phyloP scores from a whole-genome alignment of 352 stramenopile species.

The Pythium folliculosum region DNA sequence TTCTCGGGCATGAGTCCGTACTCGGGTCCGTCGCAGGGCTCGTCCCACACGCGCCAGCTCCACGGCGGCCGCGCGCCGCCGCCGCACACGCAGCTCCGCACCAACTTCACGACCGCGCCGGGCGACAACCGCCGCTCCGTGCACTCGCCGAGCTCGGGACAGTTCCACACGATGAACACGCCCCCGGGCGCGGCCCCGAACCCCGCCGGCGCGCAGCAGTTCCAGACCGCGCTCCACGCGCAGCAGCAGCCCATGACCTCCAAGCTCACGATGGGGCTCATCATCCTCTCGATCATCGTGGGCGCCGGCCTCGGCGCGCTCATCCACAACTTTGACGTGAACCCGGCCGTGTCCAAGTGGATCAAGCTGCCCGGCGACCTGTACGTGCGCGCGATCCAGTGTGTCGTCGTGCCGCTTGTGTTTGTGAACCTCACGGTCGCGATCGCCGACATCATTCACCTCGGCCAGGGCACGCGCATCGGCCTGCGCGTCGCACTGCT shows the following conservation, averaged over 20 bases:
- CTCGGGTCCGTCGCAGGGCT: conserved; percentile 26
- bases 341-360: conserved; percentile 51
- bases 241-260: conserved; percentile 34
- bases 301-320: conserved; percentile 45
- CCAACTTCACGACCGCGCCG: conserved; percentile 59
- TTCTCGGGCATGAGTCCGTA: conserved; percentile 28
- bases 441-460: conserved; percentile 63
- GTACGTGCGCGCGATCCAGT: conserved; percentile 75
- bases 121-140: conserved; percentile 19
- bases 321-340: conserved; percentile 55
- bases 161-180: conserved; percentile 62
- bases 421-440: conserved; percentile 78
- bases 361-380: conserved; percentile 73
- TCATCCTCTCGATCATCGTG: conserved; percentile 48
- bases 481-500: conserved; percentile 45
- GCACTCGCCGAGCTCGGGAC: conserved; percentile 38
- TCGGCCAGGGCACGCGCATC: conserved; percentile 48
- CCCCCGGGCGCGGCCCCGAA: conserved; percentile 30
- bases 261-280: conserved; percentile 52
- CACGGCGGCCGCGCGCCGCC: conserved; percentile 39
- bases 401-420: conserved; percentile 77
- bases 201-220: conserved; percentile 27
- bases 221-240: conserved; percentile 39
- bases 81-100: conserved; percentile 56
- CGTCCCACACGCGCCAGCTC: conserved; percentile 19